A percentile compares a stretch with the other conserved stretches of the same genome.
Conservation (phyloP, 805 yeast species). For the Spathaspora hagerdaliae region DNA sequence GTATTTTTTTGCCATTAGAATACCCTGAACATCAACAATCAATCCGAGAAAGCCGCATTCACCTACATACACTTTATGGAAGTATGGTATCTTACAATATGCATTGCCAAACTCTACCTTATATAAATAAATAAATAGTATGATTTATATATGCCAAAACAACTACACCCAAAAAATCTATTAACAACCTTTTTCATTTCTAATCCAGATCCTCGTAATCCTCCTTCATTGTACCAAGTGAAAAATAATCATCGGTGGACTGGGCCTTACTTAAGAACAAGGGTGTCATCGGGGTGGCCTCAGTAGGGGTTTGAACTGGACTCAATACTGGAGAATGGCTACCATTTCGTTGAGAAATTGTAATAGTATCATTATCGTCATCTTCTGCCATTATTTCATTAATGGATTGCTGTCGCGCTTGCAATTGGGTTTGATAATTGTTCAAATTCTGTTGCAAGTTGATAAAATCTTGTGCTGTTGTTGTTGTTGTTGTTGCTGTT, state of each 20-base stretch:
- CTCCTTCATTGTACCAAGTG: not conserved
- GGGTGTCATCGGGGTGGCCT: conserved; percentile 44
- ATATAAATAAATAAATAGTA: no score
- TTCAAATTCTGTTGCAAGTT: not conserved
- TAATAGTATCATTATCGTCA: not conserved
- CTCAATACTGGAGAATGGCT: conserved; percentile 27
- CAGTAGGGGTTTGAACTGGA: conserved; percentile 41
- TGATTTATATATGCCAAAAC: no score
- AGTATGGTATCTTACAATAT: no score
- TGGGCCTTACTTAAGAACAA: conserved; percentile 18
- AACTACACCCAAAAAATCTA: no score
- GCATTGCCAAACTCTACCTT: no score
- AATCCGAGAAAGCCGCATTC: no score
- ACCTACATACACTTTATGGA: no score
- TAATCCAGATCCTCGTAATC: no score
- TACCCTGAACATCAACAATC: no score
- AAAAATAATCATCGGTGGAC: not conserved
- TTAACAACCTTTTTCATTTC: no score
- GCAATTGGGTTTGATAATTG: conserved; percentile 5
- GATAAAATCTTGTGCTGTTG: not conserved
- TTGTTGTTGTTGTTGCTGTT: conserved; percentile 4
- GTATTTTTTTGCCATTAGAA: not conserved
- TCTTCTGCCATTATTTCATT: not conserved
- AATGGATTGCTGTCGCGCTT: not conserved
- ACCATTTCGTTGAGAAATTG: conserved; percentile 7